Evolutionary conservation across 495 filamentous ascomycete genomes (phyloP), one percentile per base, ranked within the genome.

Genomic region (Choiromyces venosus): DNA sequence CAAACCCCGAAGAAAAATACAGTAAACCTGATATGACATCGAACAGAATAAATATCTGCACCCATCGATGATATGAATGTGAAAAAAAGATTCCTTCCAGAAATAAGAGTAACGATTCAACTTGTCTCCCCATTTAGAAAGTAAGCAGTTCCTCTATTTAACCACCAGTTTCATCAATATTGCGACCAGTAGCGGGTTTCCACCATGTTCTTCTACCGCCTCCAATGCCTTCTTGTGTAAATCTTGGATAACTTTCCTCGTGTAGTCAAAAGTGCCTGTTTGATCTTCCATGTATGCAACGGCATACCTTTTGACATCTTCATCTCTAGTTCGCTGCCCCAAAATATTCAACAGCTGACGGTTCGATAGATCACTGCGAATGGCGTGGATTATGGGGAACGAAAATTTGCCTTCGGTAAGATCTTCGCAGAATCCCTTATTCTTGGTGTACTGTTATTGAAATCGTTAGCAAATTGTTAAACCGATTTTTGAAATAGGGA

Each of bases 331-430:
- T 82, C 91, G 92, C 82, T 98, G 95, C 83, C 92, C 91, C 33
- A 99, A 84, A 65, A 98, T 98, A 78, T 95, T 97, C 74, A 97
- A 85, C 65, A 99, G 86, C 81, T 94, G 91, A 38, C 90, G 87
- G 80, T 97, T 94, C 12, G 83, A 83, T 5, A 92, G 91, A 81
- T 94, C 87, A 40, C 90, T 85, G 75, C 94, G 91, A 75, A 99
- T 96, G 81, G 91, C 91, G 83, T 99, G 94, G 73, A 99, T 97
- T 78, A 99, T 91, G 8, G 94, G 94, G 81, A 96, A 98, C 37
- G 91, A 94, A 85, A 98, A 99, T 87, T 99, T 99, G 61, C 95
- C 95, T 84, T 99, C 95, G 0, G 94, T 97, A 74, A 99, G 83
- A 82, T 99, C 95, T 85, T 99, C 95, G 82, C 92, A 97, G 74